Evolutionary conservation across 2,329 filamentous ascomycete species (phyloP).

Genomic region (Botrytis cinerea): DNA sequence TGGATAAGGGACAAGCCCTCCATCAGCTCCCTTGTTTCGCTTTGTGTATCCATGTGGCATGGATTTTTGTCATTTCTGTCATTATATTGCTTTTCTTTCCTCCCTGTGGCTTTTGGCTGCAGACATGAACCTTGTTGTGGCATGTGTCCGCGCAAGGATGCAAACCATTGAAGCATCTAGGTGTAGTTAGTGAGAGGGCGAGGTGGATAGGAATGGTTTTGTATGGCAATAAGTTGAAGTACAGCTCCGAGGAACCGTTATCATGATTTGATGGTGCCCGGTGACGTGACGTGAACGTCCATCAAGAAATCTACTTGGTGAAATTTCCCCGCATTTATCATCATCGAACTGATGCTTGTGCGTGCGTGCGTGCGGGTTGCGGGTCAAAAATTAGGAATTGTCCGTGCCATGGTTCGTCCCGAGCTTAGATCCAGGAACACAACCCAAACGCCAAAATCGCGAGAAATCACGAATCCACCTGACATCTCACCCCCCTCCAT

Average conservation of each 20-base stretch:
- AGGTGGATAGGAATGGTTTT: not conserved
- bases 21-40: not conserved
- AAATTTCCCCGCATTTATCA: not conserved
- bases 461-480: constrained; percentile 18
- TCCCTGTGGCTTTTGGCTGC: constrained; percentile 2
- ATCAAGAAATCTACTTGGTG: not conserved
- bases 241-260: not conserved
- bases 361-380: no score
- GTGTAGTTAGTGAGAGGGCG: not conserved
- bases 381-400: not conserved
- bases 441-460: constrained; percentile 8
- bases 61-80: not conserved
- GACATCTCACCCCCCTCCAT: not conserved
- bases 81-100: not conserved
- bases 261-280: not conserved
- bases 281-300: not conserved
- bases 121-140: not conserved
- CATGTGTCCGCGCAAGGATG: not conserved
- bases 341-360: not conserved
- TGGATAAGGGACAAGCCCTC: not conserved
- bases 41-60: not conserved
- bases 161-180: not conserved
- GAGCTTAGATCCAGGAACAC: constrained; percentile 6
- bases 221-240: not conserved
- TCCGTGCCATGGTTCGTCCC: not conserved